Base-by-base conservation (phyloP, 2,329 filamentous ascomycete genomes). In the Fusarium sterilihyphosum region DNA sequence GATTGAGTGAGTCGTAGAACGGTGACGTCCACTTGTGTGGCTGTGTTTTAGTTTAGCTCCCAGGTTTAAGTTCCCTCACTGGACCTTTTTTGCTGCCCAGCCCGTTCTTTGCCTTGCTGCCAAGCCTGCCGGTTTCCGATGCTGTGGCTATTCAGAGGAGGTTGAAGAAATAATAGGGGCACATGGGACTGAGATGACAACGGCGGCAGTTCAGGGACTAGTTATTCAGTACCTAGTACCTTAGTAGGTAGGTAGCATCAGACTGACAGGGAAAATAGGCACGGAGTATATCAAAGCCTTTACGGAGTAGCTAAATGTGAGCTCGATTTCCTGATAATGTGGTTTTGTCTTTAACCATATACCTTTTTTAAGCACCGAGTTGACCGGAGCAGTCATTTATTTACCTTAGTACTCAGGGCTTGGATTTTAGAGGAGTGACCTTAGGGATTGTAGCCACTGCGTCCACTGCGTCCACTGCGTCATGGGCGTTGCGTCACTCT, bases 21-120 rank as follows among this genome's bases (percentile, higher is more conserved):
- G 77, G 81, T 82, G 80, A 82, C 80, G 80, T 82, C 77, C 66
- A 69, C 77, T 79, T 76, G 73, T 69, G 76, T 78, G 76, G 76
- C 76, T 78, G 76, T 77, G 76, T 72, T 50, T 46, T 66, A 66
- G 52, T 66, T 65, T 38, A 57, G 41, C 61, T 46, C n/a, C 46
- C 41, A 67, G 67, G 37, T 58, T 56, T 43, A 52, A 57, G 53
- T 64, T 60, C 40, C 35, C 40, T 41, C 20, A 37, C 57, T 60
- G 57, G 43, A 29, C 33, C 43, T 64, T 72, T 73, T 71, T 75
- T 73, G 66, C 65, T 75, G 66, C 70, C 73, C 70, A 73, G 73
- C 65, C 71, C 46, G 56, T 40, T 29, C 17, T 38, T 54, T 50
- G 47, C 52, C 57, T 47, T 47, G 58, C 40, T 63, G 71, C 70